Conservation (phyloP, 495 filamentous ascomycete species). For the Astrothelium macrocarpum region DNA sequence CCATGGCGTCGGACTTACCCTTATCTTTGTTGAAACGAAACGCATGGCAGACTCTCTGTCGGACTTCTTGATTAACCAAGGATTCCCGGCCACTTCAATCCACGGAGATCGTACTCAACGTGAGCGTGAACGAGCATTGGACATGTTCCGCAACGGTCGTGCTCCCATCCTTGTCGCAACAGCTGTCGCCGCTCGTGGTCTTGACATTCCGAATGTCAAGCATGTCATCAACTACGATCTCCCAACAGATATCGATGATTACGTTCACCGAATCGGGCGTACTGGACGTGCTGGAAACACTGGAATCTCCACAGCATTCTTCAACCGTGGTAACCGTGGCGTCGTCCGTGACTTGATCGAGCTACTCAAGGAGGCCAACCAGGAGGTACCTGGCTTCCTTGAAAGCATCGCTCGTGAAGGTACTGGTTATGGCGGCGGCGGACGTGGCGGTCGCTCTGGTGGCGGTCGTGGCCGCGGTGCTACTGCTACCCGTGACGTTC, state of each 20-base stretch:
- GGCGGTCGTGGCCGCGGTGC: constrained; percentile 56
- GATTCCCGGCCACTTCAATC: constrained; percentile 93
- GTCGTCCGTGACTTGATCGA: constrained; percentile 93
- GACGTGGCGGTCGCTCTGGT: constrained; percentile 49
- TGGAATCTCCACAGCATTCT: constrained; percentile 96
- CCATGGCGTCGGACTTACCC: constrained; percentile 77
- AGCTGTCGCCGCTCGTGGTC: constrained; percentile 86
- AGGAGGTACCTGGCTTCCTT: constrained; percentile 86
- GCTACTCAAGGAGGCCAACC: constrained; percentile 93
- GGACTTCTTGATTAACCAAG: constrained; percentile 96
- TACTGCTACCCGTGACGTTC: constrained; percentile 76
- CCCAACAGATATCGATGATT: constrained; percentile 97
- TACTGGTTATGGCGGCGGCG: constrained; percentile 59
- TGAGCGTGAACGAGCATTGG: constrained; percentile 94
- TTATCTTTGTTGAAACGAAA: constrained; percentile 99
- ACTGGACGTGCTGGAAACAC: constrained; percentile 99
- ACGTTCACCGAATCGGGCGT: constrained; percentile 99
- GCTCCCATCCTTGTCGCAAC: constrained; percentile 96
- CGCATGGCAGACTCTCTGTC: constrained; percentile 97
- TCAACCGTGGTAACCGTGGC: constrained; percentile 98
- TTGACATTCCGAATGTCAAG: constrained; percentile 97
- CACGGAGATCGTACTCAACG: constrained; percentile 97
- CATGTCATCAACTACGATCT: constrained; percentile 99
- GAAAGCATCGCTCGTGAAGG: constrained; percentile 95
- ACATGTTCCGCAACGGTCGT: constrained; percentile 87